Conservation (phyloP, 164 flowering plant genomes). For the Nymphaea colorata region DNA sequence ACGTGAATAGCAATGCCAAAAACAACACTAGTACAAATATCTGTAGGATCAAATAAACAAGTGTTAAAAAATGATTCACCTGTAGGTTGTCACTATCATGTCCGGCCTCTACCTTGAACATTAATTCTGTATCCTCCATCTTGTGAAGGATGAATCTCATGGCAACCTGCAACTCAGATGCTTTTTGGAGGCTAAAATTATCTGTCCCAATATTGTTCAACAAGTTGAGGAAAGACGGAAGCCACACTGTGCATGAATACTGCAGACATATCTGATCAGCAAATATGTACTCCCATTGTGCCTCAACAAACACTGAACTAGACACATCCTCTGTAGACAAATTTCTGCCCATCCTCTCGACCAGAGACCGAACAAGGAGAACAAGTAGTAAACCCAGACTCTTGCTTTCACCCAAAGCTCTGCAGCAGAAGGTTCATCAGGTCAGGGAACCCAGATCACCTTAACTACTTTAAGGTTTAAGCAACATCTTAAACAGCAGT, state of each 20-base stretch:
- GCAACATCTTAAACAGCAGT: neutral
- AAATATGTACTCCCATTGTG: constrained; percentile 73
- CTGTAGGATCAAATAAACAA: too few relatives aligned
- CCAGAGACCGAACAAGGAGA: constrained; percentile 66
- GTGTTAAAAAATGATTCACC: constrained; percentile 20
- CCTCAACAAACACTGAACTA: constrained; percentile 9
- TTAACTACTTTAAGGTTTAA: neutral
- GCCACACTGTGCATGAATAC: constrained; percentile 76
- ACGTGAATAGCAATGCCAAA: too few relatives aligned
- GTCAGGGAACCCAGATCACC: neutral
- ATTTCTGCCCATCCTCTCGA: constrained; percentile 23
- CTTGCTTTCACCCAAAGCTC: constrained; percentile 47
- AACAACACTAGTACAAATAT: too few relatives aligned
- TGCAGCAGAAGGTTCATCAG: constrained; percentile 16
- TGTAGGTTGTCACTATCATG: constrained; percentile 47
- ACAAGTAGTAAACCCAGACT: constrained; percentile 58
- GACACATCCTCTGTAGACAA: constrained; percentile 4
- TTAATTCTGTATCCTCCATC: constrained; percentile 63
- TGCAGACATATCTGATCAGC: constrained; percentile 57
- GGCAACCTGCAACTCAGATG: constrained; percentile 28
- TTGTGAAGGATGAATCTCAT: constrained; percentile 44
- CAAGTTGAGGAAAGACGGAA: constrained; percentile 56
- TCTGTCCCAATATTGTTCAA: constrained; percentile 29
- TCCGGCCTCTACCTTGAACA: constrained; percentile 38
- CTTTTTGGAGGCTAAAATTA: constrained; percentile 16